Conservation (phyloP, 2,329 filamentous ascomycete species). For the Colletotrichum zoysiae region DNA sequence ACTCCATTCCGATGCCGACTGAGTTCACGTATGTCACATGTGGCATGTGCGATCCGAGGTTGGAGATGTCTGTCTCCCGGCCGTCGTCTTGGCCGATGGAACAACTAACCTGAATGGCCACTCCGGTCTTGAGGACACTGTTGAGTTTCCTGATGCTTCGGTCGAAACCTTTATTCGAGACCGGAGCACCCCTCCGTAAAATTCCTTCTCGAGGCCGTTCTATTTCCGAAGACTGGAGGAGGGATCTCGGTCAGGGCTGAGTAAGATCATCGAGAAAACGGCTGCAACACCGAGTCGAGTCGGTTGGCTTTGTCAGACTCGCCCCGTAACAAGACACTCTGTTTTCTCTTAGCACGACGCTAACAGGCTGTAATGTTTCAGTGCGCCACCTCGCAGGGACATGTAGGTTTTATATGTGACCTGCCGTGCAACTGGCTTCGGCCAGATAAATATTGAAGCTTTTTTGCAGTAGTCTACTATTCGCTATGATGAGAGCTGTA, state of each 20-base stretch:
- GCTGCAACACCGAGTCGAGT: background rate
- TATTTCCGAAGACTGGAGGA: background rate
- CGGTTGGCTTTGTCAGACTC: background rate
- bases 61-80: background rate
- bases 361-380: background rate
- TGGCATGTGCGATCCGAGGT: slow-evolving; percentile 20
- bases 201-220: background rate
- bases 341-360: background rate
- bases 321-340: background rate
- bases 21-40: slow-evolving; percentile 21
- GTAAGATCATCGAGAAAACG: background rate
- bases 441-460: background rate
- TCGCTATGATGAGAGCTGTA: background rate
- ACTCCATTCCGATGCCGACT: background rate
- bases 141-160: background rate
- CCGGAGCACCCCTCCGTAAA: background rate
- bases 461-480: background rate
- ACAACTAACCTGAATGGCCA: background rate
- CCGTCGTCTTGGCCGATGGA: background rate
- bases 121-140: background rate
- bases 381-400: background rate
- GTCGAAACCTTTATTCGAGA: background rate
- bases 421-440: background rate
- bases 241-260: background rate
- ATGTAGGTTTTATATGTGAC: background rate